Base-by-base conservation (phyloP, 83 land plant genomes). In the Isoetes engelmannii region DNA sequence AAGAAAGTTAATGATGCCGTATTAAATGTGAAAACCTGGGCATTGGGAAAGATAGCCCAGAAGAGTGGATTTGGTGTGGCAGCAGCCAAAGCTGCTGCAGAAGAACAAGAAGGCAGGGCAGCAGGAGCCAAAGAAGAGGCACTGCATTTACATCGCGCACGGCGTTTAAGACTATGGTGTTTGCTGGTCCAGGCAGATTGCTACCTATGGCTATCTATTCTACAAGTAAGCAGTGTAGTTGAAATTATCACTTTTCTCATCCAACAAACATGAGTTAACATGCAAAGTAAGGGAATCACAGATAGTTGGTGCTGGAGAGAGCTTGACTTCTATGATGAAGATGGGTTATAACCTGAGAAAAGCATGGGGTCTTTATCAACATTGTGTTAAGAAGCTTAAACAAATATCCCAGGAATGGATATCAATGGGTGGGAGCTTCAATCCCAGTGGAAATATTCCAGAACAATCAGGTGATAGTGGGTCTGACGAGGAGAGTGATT, bases 1-100 rank as follows among this genome's bases (percentile, higher is more conserved):
- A 73, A 60, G 80, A 77, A 73, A 67, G 66, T 77, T 65, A 68
- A 73, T 44, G 80, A 75, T 49, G 77, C 80, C 0, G 80, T 77
- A 54, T 50, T 41, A 57, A 48, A 42, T 49, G 51, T 77, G 65
- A 77, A 77, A 45, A 56, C 65, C 9, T 77, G 80, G 80, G 80
- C 80, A 4, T 49, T 77, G 51, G 77, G 77, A 6, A 77, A 60
- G 49, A 59, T 70, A 9, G 68, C 73, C 45, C 41, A 21, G 8
- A 45, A 59, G 46, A 59, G 21, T n/a, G 68, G 45, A n/a, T 44
- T 59, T n/a, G 49, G 12, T 8, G 48, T 60, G 7, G 46, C 45
- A 59, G 68, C 73, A 46, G 68, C 73, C 43, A 59, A 59, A 8
- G 47, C 7, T 4, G 64, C 73, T 13, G 53, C 67, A 43, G 73